Evolutionary conservation across 2,329 filamentous ascomycete species (phyloP).

Genomic region (Aspergillus sp.): DNA sequence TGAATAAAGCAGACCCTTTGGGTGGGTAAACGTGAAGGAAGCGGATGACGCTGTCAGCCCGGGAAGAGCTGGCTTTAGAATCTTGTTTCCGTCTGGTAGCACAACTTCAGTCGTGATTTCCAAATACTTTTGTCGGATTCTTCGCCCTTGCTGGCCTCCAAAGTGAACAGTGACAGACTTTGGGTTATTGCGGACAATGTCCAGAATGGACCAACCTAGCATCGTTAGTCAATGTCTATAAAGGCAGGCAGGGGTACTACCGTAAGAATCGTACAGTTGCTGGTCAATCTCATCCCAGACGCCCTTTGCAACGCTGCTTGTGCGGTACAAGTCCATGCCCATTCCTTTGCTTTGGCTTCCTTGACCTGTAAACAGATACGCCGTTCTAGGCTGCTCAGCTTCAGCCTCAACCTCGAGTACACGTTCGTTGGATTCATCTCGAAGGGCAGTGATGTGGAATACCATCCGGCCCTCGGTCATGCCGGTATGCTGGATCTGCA

Average conservation of each 20-base stretch:
- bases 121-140: conserved; percentile 97
- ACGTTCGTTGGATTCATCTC: conserved; percentile 90
- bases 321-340: conserved; percentile 96
- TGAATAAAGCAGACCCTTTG: conserved; percentile 86
- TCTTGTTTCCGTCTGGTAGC: conserved; percentile 61
- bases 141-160: conserved; percentile 90
- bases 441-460: conserved; percentile 92
- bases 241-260: conserved; percentile 67
- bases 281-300: conserved; percentile 96
- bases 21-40: conserved; percentile 95
- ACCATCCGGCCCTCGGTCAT: conserved; percentile 98
- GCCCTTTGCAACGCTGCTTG: conserved; percentile 86
- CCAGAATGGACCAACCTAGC: conserved; percentile 80
- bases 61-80: conserved; percentile 98
- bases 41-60: conserved; percentile 74
- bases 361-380: conserved; percentile 96
- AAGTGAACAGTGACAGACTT: conserved; percentile 97
- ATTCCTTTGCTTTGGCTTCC: conserved; percentile 97
- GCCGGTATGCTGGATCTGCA: conserved; percentile 88
- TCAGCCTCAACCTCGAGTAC: conserved; percentile 90
- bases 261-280: conserved; percentile 83
- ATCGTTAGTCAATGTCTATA: background rate
- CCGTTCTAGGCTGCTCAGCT: conserved; percentile 91
- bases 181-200: conserved; percentile 98
- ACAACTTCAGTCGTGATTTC: conserved; percentile 63